Conservation (phyloP, 805 yeast genomes). For the Deakozyma indianensis region DNA sequence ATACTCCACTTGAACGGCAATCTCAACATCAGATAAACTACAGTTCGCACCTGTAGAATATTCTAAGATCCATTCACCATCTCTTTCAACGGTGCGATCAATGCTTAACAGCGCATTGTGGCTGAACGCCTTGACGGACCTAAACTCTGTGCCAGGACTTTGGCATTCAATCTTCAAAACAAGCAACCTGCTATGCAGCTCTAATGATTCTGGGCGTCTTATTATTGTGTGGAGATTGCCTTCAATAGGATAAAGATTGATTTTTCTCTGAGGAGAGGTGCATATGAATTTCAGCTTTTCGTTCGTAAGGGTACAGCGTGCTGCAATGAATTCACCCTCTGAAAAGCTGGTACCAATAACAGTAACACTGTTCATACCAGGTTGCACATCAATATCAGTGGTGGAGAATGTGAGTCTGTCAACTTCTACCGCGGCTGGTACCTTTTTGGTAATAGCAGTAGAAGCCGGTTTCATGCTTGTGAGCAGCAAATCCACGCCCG, state of each 20-base stretch:
- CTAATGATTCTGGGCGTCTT: not conserved
- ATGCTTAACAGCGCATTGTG: not conserved
- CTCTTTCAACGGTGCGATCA: not conserved
- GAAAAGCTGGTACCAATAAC: not conserved
- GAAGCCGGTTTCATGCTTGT: not conserved
- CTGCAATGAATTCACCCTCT: not conserved
- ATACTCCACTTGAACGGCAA: not conserved
- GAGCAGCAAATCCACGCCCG: not conserved
- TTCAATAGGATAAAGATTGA: not conserved
- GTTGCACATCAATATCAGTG: not conserved
- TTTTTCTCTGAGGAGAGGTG: not conserved
- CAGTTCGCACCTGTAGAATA: not conserved
- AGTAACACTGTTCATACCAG: not conserved
- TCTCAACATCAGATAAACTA: not conserved
- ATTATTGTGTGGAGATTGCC: not conserved
- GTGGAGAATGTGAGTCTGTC: not conserved
- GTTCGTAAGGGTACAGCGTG: not conserved
- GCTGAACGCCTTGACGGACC: not conserved
- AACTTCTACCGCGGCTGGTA: not conserved
- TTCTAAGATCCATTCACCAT: not conserved
- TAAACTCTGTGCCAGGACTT: not conserved
- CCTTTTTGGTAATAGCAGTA: not conserved
- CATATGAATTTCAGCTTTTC: not conserved
- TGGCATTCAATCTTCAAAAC: not conserved
- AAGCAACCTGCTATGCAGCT: not conserved